A percentile compares a stretch with the other conserved stretches of the same genome.
phyloP scores from a whole-genome alignment of 345 rosid species.

The Schrenkiella parvula region DNA sequence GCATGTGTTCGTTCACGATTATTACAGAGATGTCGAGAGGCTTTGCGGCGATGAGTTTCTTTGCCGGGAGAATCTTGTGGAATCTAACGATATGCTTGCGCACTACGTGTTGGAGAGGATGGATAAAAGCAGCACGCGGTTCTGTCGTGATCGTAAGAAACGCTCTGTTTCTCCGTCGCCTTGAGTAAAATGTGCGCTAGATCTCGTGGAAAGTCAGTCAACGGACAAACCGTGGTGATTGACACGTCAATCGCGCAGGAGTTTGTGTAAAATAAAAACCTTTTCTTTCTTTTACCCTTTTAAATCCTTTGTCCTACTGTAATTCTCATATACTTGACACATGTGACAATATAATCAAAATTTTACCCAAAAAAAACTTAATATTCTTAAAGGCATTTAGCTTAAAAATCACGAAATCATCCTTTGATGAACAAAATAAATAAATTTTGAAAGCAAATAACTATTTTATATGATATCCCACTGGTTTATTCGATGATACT shows the following conservation, averaged over 20 bases:
- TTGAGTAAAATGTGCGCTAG: conserved; percentile 14
- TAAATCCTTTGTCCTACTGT: not conserved
- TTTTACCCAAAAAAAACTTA: not conserved
- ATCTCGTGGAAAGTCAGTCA: not conserved
- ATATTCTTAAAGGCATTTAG: not conserved
- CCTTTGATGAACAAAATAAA: not conserved
- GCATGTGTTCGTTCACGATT: conserved; percentile 83
- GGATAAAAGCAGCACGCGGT: conserved; percentile 49
- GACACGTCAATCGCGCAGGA: conserved; percentile 21
- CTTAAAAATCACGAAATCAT: not conserved
- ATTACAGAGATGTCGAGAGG: conserved; percentile 72
- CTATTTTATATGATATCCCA: not conserved
- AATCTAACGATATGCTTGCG: conserved; percentile 55
- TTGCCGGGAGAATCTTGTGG: conserved; percentile 80
- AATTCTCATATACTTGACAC: not conserved
- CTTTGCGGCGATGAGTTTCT: conserved; percentile 80
- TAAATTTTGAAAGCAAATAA: not conserved
- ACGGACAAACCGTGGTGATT: conserved; percentile 6
- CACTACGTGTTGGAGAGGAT: conserved; percentile 85
- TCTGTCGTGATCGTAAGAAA: conserved; percentile 24
- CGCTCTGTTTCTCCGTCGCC: conserved; percentile 24
- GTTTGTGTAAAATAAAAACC: conserved; percentile 12
- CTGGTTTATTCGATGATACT: too few relatives aligned
- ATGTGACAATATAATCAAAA: conserved; percentile 4
- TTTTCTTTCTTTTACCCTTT: not conserved